phyloP scores from a whole-genome alignment of 2,329 filamentous ascomycete genomes.

The Sporothrix variecibatus region DNA sequence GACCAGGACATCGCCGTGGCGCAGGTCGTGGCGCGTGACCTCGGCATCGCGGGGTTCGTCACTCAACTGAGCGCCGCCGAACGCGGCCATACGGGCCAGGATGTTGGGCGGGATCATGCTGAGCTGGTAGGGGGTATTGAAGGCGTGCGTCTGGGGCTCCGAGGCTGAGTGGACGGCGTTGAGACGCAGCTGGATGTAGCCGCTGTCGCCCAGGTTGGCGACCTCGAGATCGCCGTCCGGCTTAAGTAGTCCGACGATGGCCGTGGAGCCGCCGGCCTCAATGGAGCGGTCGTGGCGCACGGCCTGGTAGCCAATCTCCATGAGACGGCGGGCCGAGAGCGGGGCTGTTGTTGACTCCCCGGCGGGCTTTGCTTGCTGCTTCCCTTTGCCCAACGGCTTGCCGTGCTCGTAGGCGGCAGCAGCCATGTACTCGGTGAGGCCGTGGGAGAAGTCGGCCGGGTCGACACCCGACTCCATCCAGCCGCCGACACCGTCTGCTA shows the following conservation, averaged over 20 bases:
- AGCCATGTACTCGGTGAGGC: constrained; percentile 91
- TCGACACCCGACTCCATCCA: constrained; percentile 93
- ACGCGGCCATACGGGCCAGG: constrained; percentile 75
- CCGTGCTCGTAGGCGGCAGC: constrained; percentile 65
- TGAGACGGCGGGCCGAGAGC: constrained; percentile 66
- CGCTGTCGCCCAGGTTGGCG: constrained; percentile 94
- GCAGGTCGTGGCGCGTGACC: constrained; percentile 72
- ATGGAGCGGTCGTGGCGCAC: constrained; percentile 75
- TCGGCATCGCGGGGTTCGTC: constrained; percentile 85
- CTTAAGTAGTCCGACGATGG: constrained; percentile 78
- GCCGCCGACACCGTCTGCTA: constrained; percentile 93
- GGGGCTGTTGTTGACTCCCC: constrained; percentile 35
- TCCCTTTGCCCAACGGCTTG: constrained; percentile 31
- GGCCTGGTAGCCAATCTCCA: constrained; percentile 82
- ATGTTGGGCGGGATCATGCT: constrained; percentile 82
- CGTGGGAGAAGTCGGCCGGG: constrained; percentile 92
- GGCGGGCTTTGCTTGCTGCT: constrained; percentile 33
- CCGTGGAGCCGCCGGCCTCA: constrained; percentile 84
- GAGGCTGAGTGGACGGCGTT: constrained; percentile 85
- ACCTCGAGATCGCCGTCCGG: constrained; percentile 77
- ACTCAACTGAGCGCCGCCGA: constrained; percentile 77
- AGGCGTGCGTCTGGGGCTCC: constrained; percentile 87
- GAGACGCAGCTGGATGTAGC: constrained; percentile 81
- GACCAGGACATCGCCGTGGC: constrained; percentile 90
- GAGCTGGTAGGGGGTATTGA: constrained; percentile 96